Conservation (phyloP, 2,329 filamentous ascomycete genomes). For the Epicoccum sorghinum region DNA sequence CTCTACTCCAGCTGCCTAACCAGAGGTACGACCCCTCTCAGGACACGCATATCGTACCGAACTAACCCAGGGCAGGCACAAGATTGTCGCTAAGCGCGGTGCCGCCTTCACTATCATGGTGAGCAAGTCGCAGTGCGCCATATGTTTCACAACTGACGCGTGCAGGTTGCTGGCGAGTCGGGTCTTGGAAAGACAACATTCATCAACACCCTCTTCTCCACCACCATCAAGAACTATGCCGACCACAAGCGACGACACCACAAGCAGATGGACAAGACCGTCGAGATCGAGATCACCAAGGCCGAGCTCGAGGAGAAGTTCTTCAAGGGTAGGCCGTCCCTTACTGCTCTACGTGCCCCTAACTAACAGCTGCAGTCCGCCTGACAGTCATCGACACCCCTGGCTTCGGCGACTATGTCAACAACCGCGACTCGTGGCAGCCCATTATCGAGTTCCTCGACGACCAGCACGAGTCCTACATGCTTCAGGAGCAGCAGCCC, state of each 20-base stretch:
- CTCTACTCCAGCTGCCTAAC: constrained; percentile 64
- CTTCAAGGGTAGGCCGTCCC: constrained; percentile 81
- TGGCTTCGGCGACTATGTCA: constrained; percentile 99
- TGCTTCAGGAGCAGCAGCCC: constrained; percentile 99
- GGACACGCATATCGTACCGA: constrained; percentile 21
- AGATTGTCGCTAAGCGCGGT: constrained; percentile 81
- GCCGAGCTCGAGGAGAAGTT: constrained; percentile 99
- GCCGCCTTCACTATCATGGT: constrained; percentile 99
- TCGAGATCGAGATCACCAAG: constrained; percentile 99
- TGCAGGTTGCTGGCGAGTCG: constrained; percentile 94
- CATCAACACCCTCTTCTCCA: constrained; percentile 99
- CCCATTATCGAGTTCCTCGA: constrained; percentile 99
- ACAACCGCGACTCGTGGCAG: constrained; percentile 99
- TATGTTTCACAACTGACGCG: not conserved
- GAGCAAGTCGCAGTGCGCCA: constrained; percentile 35
- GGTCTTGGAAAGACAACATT: constrained; percentile 99
- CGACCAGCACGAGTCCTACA: constrained; percentile 99
- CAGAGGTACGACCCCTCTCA: constrained; percentile 61
- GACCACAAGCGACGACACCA: constrained; percentile 99
- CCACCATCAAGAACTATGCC: constrained; percentile 99
- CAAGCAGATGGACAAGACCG: constrained; percentile 99
- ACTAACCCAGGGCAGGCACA: constrained; percentile 61
- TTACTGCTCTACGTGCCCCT: not conserved
- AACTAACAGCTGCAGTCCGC: constrained; percentile 70
- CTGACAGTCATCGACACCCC: constrained; percentile 98